These are phyloP conservation scores for Westerdykella ornata DNA, from an alignment of 2,329 filamentous ascomycete genomes.

Conservation along the genomic window DNA sequence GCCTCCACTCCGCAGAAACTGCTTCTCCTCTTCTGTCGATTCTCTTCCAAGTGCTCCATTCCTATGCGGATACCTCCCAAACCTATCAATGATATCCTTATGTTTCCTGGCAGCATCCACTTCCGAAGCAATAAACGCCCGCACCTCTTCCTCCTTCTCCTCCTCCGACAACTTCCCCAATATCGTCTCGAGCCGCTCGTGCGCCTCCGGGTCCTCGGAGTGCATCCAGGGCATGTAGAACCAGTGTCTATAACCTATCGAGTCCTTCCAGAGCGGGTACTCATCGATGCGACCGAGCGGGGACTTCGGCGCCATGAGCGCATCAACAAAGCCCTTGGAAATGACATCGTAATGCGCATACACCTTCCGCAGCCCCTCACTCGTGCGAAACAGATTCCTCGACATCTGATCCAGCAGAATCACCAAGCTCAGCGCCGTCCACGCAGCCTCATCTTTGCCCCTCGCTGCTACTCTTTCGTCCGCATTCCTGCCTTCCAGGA, in stretches of 20 bases:
- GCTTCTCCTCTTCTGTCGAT: slow-evolving; percentile 45
- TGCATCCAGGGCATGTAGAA: slow-evolving; percentile 57
- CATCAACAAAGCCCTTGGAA: slow-evolving; percentile 40
- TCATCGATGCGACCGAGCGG: slow-evolving; percentile 22
- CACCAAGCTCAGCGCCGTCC: slow-evolving; percentile 45
- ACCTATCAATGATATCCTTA: slow-evolving; percentile 45
- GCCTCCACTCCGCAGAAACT: slow-evolving; percentile 44
- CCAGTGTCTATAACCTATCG: slow-evolving; percentile 45
- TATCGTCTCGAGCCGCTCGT: slow-evolving; percentile 36
- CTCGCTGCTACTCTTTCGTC: slow-evolving; percentile 5
- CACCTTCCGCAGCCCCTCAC: slow-evolving; percentile 39
- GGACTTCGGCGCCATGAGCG: slow-evolving; percentile 27
- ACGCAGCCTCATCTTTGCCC: slow-evolving; percentile 20
- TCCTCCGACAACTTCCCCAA: slow-evolving; percentile 24
- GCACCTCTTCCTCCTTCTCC: slow-evolving; percentile 24
- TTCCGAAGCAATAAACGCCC: slow-evolving; percentile 1
- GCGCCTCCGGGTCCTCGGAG: slow-evolving; percentile 46
- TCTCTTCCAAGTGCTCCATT: slow-evolving; percentile 48
- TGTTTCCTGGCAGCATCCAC: slow-evolving; percentile 44
- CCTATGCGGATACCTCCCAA: slow-evolving; percentile 55
- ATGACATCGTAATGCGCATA: slow-evolving; percentile 55
- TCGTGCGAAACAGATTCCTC: slow-evolving; percentile 54
- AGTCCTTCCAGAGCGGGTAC: slow-evolving; percentile 26
- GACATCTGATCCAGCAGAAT: slow-evolving; percentile 58
- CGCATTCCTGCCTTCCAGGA: slow-evolving; percentile 10